Evolutionary conservation across 106 monocot species (phyloP).

Genomic region (Phalaenopsis equestris): DNA sequence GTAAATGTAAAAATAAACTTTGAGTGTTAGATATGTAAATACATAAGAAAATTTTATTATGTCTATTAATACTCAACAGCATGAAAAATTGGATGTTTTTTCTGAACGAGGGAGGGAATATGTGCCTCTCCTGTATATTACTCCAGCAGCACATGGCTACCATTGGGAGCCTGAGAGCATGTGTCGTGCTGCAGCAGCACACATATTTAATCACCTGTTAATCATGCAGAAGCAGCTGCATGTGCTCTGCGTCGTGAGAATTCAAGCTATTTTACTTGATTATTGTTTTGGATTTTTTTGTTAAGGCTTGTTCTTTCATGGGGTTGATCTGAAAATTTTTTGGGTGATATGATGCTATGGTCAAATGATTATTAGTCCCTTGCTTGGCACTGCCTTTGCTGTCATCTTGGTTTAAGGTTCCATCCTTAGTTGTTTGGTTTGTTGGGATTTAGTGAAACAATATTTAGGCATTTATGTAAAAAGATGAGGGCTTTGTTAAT

Average conservation of each 20-base stretch:
- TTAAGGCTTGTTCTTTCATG: neutral
- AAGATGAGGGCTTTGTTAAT: too few species aligned
- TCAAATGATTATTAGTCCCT: too few species aligned
- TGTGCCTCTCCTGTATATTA: neutral
- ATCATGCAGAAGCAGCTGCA: neutral
- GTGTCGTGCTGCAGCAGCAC: slow-evolving; percentile 1
- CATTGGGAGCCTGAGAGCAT: neutral
- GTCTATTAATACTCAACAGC: too few species aligned
- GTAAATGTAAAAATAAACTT: too few species aligned
- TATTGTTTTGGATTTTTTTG: neutral
- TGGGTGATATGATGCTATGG: neutral
- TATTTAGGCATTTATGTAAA: too few species aligned
- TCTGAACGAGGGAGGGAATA: neutral
- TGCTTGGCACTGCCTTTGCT: too few species aligned
- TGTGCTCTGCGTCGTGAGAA: neutral
- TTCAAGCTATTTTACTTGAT: neutral
- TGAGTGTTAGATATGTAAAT: too few species aligned
- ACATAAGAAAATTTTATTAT: too few species aligned
- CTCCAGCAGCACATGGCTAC: slow-evolving; percentile 1
- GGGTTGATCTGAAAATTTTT: neutral
- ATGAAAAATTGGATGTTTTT: neutral
- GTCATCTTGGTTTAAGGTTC: too few species aligned
- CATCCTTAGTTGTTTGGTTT: too few species aligned
- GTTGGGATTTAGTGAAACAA: too few species aligned
- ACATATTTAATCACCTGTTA: slow-evolving; percentile 3